Percentiles rank a stretch among this genome's conserved stretches.
phyloP scores from a whole-genome alignment of 75 land plant genomes.

The Gnetum montanum region DNA sequence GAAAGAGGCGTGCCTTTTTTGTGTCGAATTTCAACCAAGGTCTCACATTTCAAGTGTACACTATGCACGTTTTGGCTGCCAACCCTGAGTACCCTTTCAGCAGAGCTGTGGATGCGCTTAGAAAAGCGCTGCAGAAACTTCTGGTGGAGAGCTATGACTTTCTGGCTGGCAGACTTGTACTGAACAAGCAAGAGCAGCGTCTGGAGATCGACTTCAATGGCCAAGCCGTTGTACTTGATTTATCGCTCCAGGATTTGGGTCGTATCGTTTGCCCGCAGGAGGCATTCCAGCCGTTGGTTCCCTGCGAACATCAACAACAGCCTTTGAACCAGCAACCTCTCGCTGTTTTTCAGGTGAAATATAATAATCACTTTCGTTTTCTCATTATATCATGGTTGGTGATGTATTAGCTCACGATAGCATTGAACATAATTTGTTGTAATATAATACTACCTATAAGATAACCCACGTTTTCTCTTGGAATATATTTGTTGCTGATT shows the following conservation, averaged over 20 bases:
- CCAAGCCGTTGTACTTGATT: constrained; percentile 36
- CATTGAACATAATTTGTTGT: too few species aligned
- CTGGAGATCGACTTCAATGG: constrained; percentile 60
- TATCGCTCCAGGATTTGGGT: constrained; percentile 34
- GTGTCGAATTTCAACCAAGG: constrained; percentile 51
- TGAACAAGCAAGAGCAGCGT: constrained; percentile 19
- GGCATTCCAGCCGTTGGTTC: constrained; percentile 10
- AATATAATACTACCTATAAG: too few species aligned
- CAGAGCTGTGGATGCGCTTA: constrained; percentile 9
- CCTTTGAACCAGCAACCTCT: background rate
- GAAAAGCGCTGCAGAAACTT: constrained; percentile 13
- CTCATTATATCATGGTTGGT: background rate
- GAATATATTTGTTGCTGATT: too few species aligned
- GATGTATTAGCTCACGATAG: background rate
- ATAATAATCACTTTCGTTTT: too few species aligned
- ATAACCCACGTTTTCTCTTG: too few species aligned
- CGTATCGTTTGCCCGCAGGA: constrained; percentile 44
- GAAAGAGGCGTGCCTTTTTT: constrained; percentile 24
- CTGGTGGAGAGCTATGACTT: constrained; percentile 49
- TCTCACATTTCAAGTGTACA: constrained; percentile 31
- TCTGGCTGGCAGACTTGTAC: constrained; percentile 38
- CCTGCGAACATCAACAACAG: background rate
- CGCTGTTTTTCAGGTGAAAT: background rate
- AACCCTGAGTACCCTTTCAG: background rate
- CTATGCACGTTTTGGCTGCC: constrained; percentile 42